A percentile compares a stretch with the other conserved stretches of the same genome.
phyloP scores from a whole-genome alignment of 2,329 filamentous ascomycete genomes.

The Colletotrichum chlorophyti region DNA sequence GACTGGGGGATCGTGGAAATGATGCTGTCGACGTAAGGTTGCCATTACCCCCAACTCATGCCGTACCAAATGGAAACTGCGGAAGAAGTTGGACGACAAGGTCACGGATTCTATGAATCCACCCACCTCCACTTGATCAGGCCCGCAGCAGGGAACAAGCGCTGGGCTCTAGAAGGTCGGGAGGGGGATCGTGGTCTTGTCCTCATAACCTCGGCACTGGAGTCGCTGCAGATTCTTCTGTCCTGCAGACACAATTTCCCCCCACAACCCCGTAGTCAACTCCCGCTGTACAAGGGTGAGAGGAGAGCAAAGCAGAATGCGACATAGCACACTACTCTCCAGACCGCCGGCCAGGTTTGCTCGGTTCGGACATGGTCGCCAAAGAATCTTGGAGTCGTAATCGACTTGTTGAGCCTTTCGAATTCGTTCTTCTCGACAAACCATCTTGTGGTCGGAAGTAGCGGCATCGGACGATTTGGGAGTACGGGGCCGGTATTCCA shows the following conservation, averaged over 20 bases:
- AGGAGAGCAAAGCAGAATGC: constrained; percentile 10
- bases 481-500: neutral
- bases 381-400: neutral
- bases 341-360: constrained; percentile 9
- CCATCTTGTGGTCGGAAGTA: no score
- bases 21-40: no score
- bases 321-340: neutral
- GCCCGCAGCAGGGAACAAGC: constrained; percentile 18
- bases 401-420: neutral
- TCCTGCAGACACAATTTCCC: constrained; percentile 21
- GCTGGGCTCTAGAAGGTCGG: no score
- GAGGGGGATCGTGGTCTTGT: constrained; percentile 11
- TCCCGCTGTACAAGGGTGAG: constrained; percentile 18
- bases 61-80: neutral
- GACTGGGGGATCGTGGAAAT: no score
- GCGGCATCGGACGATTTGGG: neutral
- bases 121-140: constrained; percentile 23
- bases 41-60: no score
- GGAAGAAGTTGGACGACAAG: neutral
- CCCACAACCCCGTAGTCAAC: constrained; percentile 25
- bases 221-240: constrained; percentile 27
- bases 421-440: neutral
- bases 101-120: neutral
- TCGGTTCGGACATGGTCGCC: neutral
- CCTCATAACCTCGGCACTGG: constrained; percentile 22